Evolutionary conservation across 805 yeast genomes (phyloP).

Genomic region (Kuraishia borneana): DNA sequence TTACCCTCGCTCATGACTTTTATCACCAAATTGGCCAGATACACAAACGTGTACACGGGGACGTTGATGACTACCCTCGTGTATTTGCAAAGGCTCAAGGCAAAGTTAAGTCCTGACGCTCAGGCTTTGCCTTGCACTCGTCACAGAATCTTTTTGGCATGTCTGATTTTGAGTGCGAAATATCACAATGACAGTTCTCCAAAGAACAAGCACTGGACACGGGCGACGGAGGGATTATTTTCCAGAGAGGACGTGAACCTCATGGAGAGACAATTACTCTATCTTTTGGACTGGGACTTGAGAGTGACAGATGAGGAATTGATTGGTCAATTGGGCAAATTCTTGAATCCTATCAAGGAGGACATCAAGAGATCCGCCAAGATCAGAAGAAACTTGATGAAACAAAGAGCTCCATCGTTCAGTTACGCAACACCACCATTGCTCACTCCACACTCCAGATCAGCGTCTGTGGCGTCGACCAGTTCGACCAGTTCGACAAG

Average conservation of each 20-base stretch:
- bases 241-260: slow-evolving; percentile 57
- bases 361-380: slow-evolving; percentile 20
- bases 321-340: slow-evolving; percentile 25
- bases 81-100: slow-evolving; percentile 49
- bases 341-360: slow-evolving; percentile 39
- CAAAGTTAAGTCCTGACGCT: slow-evolving; percentile 57
- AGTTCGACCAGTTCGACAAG: neutral
- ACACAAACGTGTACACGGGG: slow-evolving; percentile 74
- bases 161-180: slow-evolving; percentile 63
- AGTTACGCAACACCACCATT: neutral
- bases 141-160: slow-evolving; percentile 67
- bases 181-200: slow-evolving; percentile 73
- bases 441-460: slow-evolving; percentile 1
- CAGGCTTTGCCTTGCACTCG: slow-evolving; percentile 73
- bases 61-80: slow-evolving; percentile 65
- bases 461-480: slow-evolving; percentile 1
- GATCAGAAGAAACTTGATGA: slow-evolving; percentile 15
- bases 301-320: slow-evolving; percentile 34
- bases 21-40: slow-evolving; percentile 58
- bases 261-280: slow-evolving; percentile 71
- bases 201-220: slow-evolving; percentile 71
- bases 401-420: neutral
- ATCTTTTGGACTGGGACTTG: slow-evolving; percentile 62
- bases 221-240: slow-evolving; percentile 67
- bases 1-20: slow-evolving; percentile 68